A percentile compares a stretch with the other conserved stretches of the same genome.
These are phyloP conservation scores for Cicer arietinum DNA, from an alignment of 306 rosid species.

Conservation along the genomic window DNA sequence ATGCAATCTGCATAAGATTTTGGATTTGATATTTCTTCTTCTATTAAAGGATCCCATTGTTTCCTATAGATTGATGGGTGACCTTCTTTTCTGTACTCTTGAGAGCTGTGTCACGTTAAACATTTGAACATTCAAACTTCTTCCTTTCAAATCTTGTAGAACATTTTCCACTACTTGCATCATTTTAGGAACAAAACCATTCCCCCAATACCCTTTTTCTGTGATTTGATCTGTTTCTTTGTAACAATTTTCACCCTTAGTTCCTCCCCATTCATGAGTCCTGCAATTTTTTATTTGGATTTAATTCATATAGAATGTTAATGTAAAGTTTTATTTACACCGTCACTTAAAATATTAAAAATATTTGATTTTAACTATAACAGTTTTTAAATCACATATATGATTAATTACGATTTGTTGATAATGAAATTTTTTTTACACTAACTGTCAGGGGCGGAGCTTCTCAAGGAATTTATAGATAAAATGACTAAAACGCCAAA, in stretches of 20 bases:
- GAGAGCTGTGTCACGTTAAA: slow-evolving; percentile 87
- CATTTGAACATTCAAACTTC: slow-evolving; percentile 71
- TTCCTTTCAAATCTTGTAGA: slow-evolving; percentile 55
- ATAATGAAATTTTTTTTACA: too few relatives aligned
- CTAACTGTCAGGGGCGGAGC: too few relatives aligned
- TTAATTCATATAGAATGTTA: too few relatives aligned
- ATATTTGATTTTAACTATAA: too few relatives aligned
- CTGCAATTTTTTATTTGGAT: slow-evolving; percentile 43
- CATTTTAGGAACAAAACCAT: slow-evolving; percentile 65
- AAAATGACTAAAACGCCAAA: too few relatives aligned
- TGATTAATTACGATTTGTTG: too few relatives aligned
- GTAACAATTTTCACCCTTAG: slow-evolving; percentile 64
- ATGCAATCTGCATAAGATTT: slow-evolving; percentile 82
- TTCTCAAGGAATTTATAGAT: too few relatives aligned
- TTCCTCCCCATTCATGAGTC: slow-evolving; percentile 79
- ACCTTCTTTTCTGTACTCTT: slow-evolving; percentile 79
- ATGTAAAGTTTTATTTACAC: too few relatives aligned
- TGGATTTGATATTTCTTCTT: slow-evolving; percentile 59
- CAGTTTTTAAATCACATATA: too few relatives aligned
- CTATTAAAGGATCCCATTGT: slow-evolving; percentile 78
- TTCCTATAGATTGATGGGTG: slow-evolving; percentile 88
- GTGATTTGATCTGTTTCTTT: slow-evolving; percentile 55
- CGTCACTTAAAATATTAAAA: too few relatives aligned
- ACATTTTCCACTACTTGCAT: slow-evolving; percentile 69
- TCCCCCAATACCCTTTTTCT: slow-evolving; percentile 64